Evolutionary conservation across 345 rosid species (phyloP).

Genomic region (Populus pruinosa): DNA sequence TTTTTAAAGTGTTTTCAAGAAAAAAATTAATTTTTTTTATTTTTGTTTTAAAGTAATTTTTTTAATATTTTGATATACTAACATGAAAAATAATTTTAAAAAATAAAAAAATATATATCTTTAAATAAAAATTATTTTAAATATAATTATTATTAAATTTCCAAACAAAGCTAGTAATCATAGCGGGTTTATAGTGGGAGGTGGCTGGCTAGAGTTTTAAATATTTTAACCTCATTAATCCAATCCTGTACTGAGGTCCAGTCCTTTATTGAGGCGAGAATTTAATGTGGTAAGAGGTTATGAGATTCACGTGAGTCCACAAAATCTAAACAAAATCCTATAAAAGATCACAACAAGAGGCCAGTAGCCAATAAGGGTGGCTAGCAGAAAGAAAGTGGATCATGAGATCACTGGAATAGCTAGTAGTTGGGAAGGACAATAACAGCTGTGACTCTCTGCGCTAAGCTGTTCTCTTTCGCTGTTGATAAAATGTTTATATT

Average conservation of each 20-base stretch:
- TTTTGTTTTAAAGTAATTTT: too few species aligned
- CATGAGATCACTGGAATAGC: conserved; percentile 13
- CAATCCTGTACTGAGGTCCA: not conserved
- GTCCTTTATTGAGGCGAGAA: not conserved
- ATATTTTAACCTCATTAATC: not conserved
- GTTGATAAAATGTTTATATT: conserved; percentile 2
- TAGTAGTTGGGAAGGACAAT: conserved; percentile 8
- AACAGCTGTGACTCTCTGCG: conserved; percentile 17
- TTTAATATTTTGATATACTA: too few species aligned
- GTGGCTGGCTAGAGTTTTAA: not conserved
- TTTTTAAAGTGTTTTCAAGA: too few species aligned
- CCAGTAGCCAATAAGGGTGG: conserved; percentile 18
- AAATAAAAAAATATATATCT: too few species aligned
- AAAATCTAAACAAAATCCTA: conserved; percentile 39
- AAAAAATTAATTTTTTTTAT: too few species aligned
- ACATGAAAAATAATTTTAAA: too few species aligned
- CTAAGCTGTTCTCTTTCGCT: conserved; percentile 7
- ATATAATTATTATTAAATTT: too few species aligned
- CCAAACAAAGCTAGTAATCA: too few species aligned
- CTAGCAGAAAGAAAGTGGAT: conserved; percentile 15
- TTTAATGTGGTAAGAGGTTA: conserved; percentile 20
- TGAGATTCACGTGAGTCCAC: conserved; percentile 38
- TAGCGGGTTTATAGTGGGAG: too few species aligned
- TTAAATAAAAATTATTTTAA: too few species aligned
- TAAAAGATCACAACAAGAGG: conserved; percentile 24